phyloP scores from a whole-genome alignment of 352 stramenopile species.

The Phytophthora tentaculata region DNA sequence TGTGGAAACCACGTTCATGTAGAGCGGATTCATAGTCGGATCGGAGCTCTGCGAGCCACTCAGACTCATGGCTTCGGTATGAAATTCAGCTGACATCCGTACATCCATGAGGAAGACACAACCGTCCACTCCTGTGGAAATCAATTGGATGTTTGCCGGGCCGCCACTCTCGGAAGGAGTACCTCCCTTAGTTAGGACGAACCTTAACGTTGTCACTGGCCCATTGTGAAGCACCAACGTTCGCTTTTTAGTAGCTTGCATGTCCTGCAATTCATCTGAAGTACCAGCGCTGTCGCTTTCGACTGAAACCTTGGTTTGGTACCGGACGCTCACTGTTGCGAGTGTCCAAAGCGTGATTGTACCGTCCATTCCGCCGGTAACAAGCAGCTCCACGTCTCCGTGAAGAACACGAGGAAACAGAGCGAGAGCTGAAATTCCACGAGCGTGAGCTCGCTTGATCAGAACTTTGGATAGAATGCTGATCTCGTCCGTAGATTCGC shows the following conservation, averaged over 20 bases:
- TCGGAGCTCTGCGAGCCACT: constrained; percentile 11
- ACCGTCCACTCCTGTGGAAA: constrained; percentile 70
- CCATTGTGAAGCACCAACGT: constrained; percentile 61
- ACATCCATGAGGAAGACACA: constrained; percentile 76
- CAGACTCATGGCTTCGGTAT: constrained; percentile 28
- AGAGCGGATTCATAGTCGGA: constrained; percentile 55
- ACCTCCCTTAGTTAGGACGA: constrained; percentile 39
- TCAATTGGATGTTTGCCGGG: constrained; percentile 47
- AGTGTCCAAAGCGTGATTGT: constrained; percentile 77
- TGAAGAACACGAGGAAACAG: constrained; percentile 49
- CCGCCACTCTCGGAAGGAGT: constrained; percentile 11
- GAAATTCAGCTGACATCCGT: constrained; percentile 39
- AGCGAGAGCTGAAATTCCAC: constrained; percentile 58
- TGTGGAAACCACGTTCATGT: constrained; percentile 65
- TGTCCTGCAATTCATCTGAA: constrained; percentile 62
- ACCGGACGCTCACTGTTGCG: constrained; percentile 29
- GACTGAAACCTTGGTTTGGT: constrained; percentile 7
- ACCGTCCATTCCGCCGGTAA: constrained; percentile 68
- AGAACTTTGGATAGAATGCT: constrained; percentile 61
- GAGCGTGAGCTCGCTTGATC: constrained; percentile 55
- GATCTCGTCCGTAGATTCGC: constrained; percentile 57
- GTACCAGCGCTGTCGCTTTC: constrained; percentile 2
- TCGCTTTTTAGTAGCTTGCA: constrained; percentile 74
- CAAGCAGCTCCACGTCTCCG: constrained; percentile 63
- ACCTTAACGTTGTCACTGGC: constrained; percentile 61